phyloP scores from a whole-genome alignment of 2,329 filamentous ascomycete species.

The Botrytis tulipae region DNA sequence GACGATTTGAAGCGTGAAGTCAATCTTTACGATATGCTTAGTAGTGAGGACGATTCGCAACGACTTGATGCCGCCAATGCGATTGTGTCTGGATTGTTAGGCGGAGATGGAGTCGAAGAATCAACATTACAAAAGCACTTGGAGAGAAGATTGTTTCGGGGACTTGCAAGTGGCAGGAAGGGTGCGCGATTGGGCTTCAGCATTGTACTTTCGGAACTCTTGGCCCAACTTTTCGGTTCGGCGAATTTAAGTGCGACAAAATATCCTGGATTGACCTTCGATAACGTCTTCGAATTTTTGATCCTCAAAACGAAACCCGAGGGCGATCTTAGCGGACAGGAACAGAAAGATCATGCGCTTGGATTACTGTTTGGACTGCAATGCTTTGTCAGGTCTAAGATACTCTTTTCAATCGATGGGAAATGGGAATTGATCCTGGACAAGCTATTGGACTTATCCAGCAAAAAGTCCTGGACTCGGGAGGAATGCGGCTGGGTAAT shows the following conservation, averaged over 20 bases:
- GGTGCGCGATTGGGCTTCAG: conserved; percentile 87
- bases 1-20: conserved; percentile 59
- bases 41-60: conserved; percentile 56
- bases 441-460: conserved; percentile 69
- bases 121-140: conserved; percentile 56
- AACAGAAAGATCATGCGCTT: conserved; percentile 81
- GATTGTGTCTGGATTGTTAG: conserved; percentile 56
- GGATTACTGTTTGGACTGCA: conserved; percentile 86
- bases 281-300: conserved; percentile 52
- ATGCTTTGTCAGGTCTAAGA: conserved; percentile 75
- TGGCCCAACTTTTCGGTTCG: conserved; percentile 66
- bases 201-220: conserved; percentile 77
- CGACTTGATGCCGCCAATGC: conserved; percentile 58
- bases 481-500: conserved; percentile 85
- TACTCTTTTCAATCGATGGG: conserved; percentile 61
- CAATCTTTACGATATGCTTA: conserved; percentile 58
- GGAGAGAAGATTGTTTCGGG: conserved; percentile 73
- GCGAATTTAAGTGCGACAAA: conserved; percentile 44
- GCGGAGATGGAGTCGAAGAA: conserved; percentile 50
- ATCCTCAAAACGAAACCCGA: conserved; percentile 54
- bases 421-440: conserved; percentile 69
- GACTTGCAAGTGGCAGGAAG: conserved; percentile 86
- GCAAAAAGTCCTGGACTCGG: conserved; percentile 84
- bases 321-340: conserved; percentile 61
- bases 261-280: conserved; percentile 57